A percentile compares a stretch with the other conserved stretches of the same genome.
Conservation (phyloP, 2,329 filamentous ascomycete species). For the Paracoccidioides lutzii region DNA sequence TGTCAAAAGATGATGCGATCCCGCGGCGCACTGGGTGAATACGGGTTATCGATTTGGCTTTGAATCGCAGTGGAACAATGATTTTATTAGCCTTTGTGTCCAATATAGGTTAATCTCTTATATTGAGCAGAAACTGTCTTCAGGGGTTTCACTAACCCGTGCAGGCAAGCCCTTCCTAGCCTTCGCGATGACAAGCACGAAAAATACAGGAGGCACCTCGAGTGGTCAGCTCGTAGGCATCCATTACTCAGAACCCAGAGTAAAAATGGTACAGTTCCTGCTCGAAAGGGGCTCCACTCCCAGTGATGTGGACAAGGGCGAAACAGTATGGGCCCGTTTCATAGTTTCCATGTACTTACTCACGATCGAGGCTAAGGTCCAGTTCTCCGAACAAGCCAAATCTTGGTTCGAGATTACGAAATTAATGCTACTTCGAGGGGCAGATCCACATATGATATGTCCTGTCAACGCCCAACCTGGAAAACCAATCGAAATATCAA, state of each 20-base stretch:
- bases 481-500: background rate
- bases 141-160: background rate
- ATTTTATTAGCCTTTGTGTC: background rate
- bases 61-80: background rate
- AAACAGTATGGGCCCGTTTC: background rate
- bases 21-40: background rate
- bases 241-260: background rate
- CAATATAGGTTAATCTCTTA: background rate
- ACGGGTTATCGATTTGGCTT: background rate
- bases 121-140: background rate
- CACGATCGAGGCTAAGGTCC: background rate
- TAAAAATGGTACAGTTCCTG: background rate
- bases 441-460: background rate
- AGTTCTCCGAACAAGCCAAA: background rate
- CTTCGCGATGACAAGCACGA: background rate
- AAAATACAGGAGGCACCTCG: background rate
- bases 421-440: background rate
- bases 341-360: background rate
- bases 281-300: background rate
- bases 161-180: background rate
- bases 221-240: background rate
- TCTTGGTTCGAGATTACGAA: background rate
- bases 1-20: background rate
- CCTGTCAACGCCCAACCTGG: background rate
- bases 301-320: background rate